Conservation (phyloP, 2,329 filamentous ascomycete species). For the Ceratocystis destructans region DNA sequence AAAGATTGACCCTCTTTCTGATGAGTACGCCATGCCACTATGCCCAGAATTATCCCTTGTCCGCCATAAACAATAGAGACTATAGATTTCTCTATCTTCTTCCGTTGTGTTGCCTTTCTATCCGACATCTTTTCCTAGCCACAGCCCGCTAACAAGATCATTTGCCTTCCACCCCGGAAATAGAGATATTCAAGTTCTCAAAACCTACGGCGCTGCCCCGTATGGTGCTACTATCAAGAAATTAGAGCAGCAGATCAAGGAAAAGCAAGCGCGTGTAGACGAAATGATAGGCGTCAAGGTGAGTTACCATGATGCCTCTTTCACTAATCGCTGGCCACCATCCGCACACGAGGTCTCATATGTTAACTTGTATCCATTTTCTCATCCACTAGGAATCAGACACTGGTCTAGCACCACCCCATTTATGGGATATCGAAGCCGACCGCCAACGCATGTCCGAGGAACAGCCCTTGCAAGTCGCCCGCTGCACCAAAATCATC, state of each 20-base stretch:
- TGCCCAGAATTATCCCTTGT: no score
- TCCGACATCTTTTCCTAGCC: no score
- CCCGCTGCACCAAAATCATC: conserved; percentile 98
- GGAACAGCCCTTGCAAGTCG: conserved; percentile 94
- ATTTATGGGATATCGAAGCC: conserved; percentile 96
- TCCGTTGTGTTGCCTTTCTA: no score
- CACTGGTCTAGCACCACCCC: conserved; percentile 91
- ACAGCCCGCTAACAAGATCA: not conserved
- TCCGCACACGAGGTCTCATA: not conserved
- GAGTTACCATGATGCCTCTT: conserved; percentile 20
- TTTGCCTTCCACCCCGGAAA: conserved; percentile 19
- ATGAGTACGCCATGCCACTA: conserved; percentile 49
- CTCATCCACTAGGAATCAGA: conserved; percentile 69
- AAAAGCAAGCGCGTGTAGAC: conserved; percentile 94
- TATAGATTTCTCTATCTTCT: no score
- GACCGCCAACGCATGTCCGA: conserved; percentile 97
- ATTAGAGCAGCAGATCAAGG: conserved; percentile 98
- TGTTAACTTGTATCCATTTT: not conserved
- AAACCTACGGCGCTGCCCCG: conserved; percentile 94
- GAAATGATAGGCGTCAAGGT: conserved; percentile 92
- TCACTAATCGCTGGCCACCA: not conserved
- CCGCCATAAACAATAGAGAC: no score
- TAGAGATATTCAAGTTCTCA: conserved; percentile 97
- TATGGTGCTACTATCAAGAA: conserved; percentile 91
- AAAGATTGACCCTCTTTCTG: conserved; percentile 94